Base-by-base conservation (phyloP, 2,329 filamentous ascomycete species). In the Colletotrichum spinosum region DNA sequence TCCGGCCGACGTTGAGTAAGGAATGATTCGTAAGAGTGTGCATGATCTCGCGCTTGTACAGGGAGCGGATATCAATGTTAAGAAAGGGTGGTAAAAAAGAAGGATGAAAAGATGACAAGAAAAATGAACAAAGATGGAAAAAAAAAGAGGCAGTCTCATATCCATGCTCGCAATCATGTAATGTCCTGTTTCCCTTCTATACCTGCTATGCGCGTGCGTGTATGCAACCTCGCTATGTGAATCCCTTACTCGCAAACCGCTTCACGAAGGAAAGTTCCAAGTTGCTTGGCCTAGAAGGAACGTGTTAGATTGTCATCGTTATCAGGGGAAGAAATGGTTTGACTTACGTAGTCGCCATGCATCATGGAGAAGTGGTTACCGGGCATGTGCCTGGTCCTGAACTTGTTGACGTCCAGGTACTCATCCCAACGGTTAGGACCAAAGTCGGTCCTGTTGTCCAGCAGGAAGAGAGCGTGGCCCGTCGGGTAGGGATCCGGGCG, bases 341-440 rank as follows among this genome's bases (percentile, higher is more conserved):
- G 10, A 76, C 78, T 69, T 69, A 80, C 78, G 61, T 77, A 57
- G 4, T 81, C 74, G 67, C 87, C 88, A 75, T 90, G 88, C 89
- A 93, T 92, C 90, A 92, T 92, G 17, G 84, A 88, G 78, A 93
- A 92, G 78, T 92, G 90, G 72, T 92, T 91, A 2, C 89, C 90
- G 13, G 86, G 86, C 87, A 92, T 90, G 72, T 90, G 87, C 59
- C 83, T 84, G 69, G 85, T 89, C 53, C 81, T 81, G 78, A 92
- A 89, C 76, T 88, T 90, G 58, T 84, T 78, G 54, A 79, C 73
- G 56, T 88, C 86, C 44, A 92, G 78, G 46, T 88, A 88, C 75
- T 90, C 86, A 35, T 88, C 88, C 89, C 89, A 92, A 17, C 88
- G 83, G 74, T 92, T 92, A 63, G 88, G 84, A 2, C 85, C 84